phyloP scores from a whole-genome alignment of 176 grass and related monocot genomes.

The Leersia perrieri region DNA sequence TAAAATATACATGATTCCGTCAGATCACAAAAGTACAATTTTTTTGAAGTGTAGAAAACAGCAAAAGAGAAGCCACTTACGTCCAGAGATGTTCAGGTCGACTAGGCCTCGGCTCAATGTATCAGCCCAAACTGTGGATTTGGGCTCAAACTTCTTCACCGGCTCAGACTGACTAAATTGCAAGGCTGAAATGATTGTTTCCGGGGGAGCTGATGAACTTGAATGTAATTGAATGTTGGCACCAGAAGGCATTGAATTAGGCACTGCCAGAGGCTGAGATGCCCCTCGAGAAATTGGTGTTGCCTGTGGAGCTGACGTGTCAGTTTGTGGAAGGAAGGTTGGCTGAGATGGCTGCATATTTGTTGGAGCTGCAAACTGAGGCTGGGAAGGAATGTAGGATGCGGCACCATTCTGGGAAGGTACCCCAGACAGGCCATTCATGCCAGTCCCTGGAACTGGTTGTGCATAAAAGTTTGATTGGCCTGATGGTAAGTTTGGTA shows the following conservation, averaged over 20 bases:
- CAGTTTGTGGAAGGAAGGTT: constrained; percentile 39
- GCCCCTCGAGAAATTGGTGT: constrained; percentile 42
- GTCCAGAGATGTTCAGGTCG: constrained; percentile 94
- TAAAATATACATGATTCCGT: constrained; percentile 21
- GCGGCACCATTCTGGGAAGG: constrained; percentile 41
- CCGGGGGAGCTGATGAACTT: constrained; percentile 54
- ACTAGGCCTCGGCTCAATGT: constrained; percentile 90
- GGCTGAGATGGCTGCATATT: constrained; percentile 43
- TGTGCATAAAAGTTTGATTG: constrained; percentile 36
- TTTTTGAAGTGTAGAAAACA: constrained; percentile 21
- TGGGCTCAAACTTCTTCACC: constrained; percentile 79
- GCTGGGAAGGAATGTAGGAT: constrained; percentile 37
- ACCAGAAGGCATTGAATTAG: constrained; percentile 39
- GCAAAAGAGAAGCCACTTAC: constrained; percentile 53
- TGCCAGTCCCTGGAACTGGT: constrained; percentile 8
- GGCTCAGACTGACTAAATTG: constrained; percentile 56
- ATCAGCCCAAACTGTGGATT: constrained; percentile 90
- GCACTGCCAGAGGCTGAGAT: constrained; percentile 46
- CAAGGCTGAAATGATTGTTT: constrained; percentile 50
- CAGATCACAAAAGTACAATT: constrained; percentile 22
- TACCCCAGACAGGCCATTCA: constrained; percentile 9
- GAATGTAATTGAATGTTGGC: constrained; percentile 41
- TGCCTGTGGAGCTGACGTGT: constrained; percentile 20
- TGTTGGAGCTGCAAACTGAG: constrained; percentile 33
- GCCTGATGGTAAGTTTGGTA: constrained; percentile 22